Evolutionary conservation across 108 stramenopile genomes (phyloP), one percentile per base, ranked within the genome.

Genomic region (Cyclotella cryptica): DNA sequence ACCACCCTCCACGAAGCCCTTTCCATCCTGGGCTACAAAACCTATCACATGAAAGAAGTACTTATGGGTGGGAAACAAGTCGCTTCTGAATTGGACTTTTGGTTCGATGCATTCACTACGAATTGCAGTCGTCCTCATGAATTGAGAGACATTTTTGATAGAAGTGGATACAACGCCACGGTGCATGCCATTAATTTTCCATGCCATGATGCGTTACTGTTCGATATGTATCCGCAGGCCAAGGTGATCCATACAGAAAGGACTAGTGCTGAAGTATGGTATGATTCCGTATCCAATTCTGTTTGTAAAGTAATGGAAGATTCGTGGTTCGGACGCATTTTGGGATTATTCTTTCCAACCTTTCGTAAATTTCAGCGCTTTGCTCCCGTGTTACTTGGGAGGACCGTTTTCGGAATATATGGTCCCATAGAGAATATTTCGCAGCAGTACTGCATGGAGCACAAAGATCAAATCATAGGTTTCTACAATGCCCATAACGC

Each of bases 241-340:
- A 85, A 84, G 59, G 81, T 81, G 13, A 65, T 87, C 42, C 76
- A 84, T 26, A 85, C 84, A 39, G 84, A 82, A 21, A 71, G 84
- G 10, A 83, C 80, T 44, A 66, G 55, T 14, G 69, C 81, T 17
- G 75, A 73, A 45, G 42, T 51, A 58, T 86, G 71, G 45, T 64
- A n/a, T n/a, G n/a, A n/a, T n/a, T n/a, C n/a, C n/a, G n/a, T n/a
- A n/a, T n/a, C n/a, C n/a, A n/a, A n/a, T 27, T 13, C 46, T 2
- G 12, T 30, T 24, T 80, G 75, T 49, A 42, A 24, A 3, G n/a
- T 41, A n/a, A 42, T 18, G 11, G n/a, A n/a, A n/a, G 54, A 55
- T 9, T 59, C 65, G n/a, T 75, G 69, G 71, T 53, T 15, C 15
- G 77, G 46, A 57, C 80, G 65, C 17, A 78, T 70, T 44, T 73